phyloP scores from a whole-genome alignment of 2,329 filamentous ascomycete species.

The Phoma sp. region DNA sequence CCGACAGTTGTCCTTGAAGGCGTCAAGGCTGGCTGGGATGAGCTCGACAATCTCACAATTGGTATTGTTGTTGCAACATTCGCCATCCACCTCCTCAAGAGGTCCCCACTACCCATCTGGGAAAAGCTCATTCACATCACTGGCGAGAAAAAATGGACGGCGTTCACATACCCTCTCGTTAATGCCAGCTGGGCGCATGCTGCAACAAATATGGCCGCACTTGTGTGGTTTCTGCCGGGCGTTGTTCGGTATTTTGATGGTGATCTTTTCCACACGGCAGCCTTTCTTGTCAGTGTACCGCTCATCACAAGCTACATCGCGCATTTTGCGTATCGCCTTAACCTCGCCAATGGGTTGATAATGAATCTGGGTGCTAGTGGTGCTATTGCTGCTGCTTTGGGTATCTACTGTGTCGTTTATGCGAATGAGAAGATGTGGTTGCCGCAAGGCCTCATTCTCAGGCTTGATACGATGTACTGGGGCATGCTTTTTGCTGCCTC shows the following conservation, averaged over 20 bases:
- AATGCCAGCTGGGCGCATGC: slow-evolving; percentile 14
- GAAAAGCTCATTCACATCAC: slow-evolving; percentile 18
- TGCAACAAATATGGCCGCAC: slow-evolving; percentile 4
- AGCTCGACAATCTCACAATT: slow-evolving; percentile 24
- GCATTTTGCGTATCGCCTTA: slow-evolving; percentile 14
- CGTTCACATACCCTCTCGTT: slow-evolving; percentile 19
- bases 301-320: slow-evolving; percentile 20
- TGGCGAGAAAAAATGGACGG: slow-evolving; percentile 19
- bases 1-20: slow-evolving; percentile 17
- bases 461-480: slow-evolving; percentile 19
- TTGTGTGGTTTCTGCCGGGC: slow-evolving; percentile 20
- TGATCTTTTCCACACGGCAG: slow-evolving; percentile 18
- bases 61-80: slow-evolving; percentile 13
- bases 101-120: slow-evolving; percentile 15
- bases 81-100: slow-evolving; percentile 14
- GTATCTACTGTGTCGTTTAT: slow-evolving; percentile 17
- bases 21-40: slow-evolving; percentile 17
- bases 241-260: slow-evolving; percentile 23
- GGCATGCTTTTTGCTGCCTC: slow-evolving; percentile 7
- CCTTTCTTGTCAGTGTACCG: slow-evolving; percentile 13
- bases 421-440: slow-evolving; percentile 22
- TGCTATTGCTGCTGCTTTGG: slow-evolving; percentile 9
- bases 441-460: slow-evolving; percentile 10
- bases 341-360: not conserved
- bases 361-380: slow-evolving; percentile 18